Base-by-base conservation (phyloP, 1,284 basidiomycete species). In the Cryptococcus floricola region DNA sequence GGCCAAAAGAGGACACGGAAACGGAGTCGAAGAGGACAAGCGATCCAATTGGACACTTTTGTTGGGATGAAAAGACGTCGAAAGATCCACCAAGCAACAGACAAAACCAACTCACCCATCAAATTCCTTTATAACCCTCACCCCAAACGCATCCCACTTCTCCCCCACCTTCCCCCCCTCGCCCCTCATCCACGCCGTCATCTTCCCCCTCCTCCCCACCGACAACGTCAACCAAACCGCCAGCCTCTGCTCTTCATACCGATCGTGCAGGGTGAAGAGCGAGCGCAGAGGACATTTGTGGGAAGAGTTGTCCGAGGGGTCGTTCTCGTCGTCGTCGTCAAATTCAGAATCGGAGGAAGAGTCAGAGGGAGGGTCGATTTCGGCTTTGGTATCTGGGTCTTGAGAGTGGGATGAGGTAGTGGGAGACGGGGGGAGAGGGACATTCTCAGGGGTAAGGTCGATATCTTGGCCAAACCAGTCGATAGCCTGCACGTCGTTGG, bases 231-330 rank as follows among this genome's bases (percentile, higher is more conserved):
- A 52, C 68, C 68, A 72, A 0, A 70, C 59, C 0, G 67, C 70
- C 18, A 70, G 53, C 23, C 68, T 50, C 47, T 66, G 65, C 51
- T 72, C 70, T 48, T 70, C 68, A 59, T 63, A 72, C 19, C 67
- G 57, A 51, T 70, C 68, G 50, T 69, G 63, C 19, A 72, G 53
- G 2, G 60, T 23, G 54, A 72, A 69, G 23, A 72, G 56, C 0
- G 64, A 52, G 16, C 62, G 52, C 4, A 72, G 57, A 2, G 68
- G 67, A 49, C 60, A 69, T 2, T 65, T 41, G 37, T 66, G 54
- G 2, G 58, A 50, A 25, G 25, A 50, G 18, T 51, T 39, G 13
- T 48, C 49, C 2, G 39, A 27, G 10, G 48, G 44, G 3, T 53
- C 58, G 48, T 14, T 48, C 25, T 39, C 38, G 23, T 52, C 60